phyloP scores from a whole-genome alignment of 257 asterid genomes.

The Petunia axillaris region DNA sequence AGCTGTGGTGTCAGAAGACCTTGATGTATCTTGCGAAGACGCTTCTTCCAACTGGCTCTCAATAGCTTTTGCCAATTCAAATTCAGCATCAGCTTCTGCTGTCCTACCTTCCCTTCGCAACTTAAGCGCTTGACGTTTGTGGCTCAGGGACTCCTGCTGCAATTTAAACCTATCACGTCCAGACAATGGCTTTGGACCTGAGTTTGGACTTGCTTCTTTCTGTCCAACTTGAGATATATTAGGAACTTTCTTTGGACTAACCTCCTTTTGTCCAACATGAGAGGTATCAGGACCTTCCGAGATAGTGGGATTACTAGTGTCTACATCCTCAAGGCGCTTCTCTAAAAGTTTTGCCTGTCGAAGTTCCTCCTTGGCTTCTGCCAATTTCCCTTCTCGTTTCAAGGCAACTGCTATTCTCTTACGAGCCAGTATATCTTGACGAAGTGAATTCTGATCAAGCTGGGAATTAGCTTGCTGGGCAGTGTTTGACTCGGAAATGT shows the following conservation, averaged over 20 bases:
- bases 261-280: conserved; percentile 47
- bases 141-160: conserved; percentile 81
- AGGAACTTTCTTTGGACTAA: conserved; percentile 45
- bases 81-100: conserved; percentile 81
- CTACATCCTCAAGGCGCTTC: conserved; percentile 53
- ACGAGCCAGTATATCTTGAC: conserved; percentile 70
- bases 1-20: conserved; percentile 30
- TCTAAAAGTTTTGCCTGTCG: conserved; percentile 83
- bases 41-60: conserved; percentile 72
- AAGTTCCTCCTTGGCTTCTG: conserved; percentile 96
- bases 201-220: conserved; percentile 57
- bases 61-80: conserved; percentile 74
- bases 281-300: conserved; percentile 45
- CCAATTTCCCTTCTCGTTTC: conserved; percentile 88
- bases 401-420: conserved; percentile 79
- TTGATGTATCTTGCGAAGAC: conserved; percentile 40
- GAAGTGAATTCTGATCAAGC: conserved; percentile 39
- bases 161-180: conserved; percentile 77
- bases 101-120: conserved; percentile 81
- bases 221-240: conserved; percentile 39
- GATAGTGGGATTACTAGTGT: conserved; percentile 37
- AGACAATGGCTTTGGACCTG: conserved; percentile 64
- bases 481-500: conserved; percentile 26
- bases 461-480: conserved; percentile 42
- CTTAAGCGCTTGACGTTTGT: conserved; percentile 85